A percentile compares a stretch with the other conserved stretches of the same genome.
phyloP scores from a whole-genome alignment of 2,329 filamentous ascomycete species.

The Scedosporium dehoogii region DNA sequence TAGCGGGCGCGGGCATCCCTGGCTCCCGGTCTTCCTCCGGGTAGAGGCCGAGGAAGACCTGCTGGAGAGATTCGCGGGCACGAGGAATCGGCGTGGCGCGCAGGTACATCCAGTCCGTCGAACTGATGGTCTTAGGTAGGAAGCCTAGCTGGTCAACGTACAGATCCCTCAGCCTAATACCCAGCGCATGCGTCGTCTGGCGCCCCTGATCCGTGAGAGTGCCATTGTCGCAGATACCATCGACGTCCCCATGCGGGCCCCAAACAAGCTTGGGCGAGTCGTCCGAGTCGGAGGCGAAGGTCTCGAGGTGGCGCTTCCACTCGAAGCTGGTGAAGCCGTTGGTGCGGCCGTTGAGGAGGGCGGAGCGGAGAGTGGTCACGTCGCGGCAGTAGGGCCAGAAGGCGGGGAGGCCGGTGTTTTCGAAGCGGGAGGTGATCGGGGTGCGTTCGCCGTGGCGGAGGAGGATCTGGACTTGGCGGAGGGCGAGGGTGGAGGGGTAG shows the following conservation, averaged over 20 bases:
- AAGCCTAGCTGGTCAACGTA: conserved; percentile 69
- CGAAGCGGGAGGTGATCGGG: conserved; percentile 79
- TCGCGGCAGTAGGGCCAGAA: conserved; percentile 89
- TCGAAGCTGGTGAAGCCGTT: conserved; percentile 35
- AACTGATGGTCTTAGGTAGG: conserved; percentile 46
- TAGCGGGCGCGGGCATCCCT: conserved; percentile 50
- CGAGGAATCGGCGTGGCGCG: conserved; percentile 66
- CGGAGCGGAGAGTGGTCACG: conserved; percentile 56
- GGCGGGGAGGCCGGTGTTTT: conserved; percentile 57
- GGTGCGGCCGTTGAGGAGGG: conserved; percentile 29
- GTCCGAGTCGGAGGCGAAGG: conserved; percentile 61
- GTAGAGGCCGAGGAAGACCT: conserved; percentile 67
- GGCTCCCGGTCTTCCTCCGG: conserved; percentile 37
- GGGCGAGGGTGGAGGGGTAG: conserved; percentile 70
- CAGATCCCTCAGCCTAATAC: conserved; percentile 55
- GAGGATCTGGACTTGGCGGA: conserved; percentile 84
- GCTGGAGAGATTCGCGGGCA: conserved; percentile 67
- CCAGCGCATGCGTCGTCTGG: conserved; percentile 60
- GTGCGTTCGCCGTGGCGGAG: conserved; percentile 74
- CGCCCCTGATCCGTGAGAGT: conserved; percentile 69
- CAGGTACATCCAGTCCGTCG: conserved; percentile 55
- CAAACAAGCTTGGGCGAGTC: conserved; percentile 61
- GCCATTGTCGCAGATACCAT: conserved; percentile 70
- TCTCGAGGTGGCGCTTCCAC: conserved; percentile 70
- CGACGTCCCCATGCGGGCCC: conserved; percentile 60